Base-by-base conservation (phyloP, 2,329 filamentous ascomycete genomes). In the Drechslerella stenobrocha region DNA sequence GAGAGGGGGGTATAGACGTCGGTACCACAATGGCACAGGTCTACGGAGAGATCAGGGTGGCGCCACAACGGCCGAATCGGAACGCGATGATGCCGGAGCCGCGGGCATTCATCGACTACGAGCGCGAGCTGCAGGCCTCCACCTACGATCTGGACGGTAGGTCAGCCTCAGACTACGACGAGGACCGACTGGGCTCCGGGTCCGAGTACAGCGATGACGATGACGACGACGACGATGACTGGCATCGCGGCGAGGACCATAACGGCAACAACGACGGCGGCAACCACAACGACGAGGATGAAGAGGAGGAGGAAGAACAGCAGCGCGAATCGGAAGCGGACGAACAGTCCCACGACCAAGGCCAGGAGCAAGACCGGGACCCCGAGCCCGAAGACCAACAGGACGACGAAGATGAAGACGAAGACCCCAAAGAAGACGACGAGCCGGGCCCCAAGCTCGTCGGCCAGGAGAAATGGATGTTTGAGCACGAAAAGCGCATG, bases 381-480 rank as follows among this genome's bases (percentile, higher is more conserved):
- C 5, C 28, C 28, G 5, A 30, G 28, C 28, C 28, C 28, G 28
- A 30, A 30, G 28, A 30, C 5, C 5, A 30, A 30, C 18, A 46
- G 34, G 18, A 46, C 52, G 8, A 42, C 46, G 22, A 52, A 32
- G 32, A 42, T 28, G 42, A 50, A 45, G 45, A 50, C 6, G 61
- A 66, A 11, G 53, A 55, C 6, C 48, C 53, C 15, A 45, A 57
- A 8, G 60, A 65, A 28, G 61, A 66, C 6, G 53, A 66, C 24
- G 52, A 48, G 5, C 11, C 28, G 5, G 11, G 5, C 28, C 57
- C 58, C 30, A 52, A 34, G 22, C 47, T 66, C 24, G 18, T 66
- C 20, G 61, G 53, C 24, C 61, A 66, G 40, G 61, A 66, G 18
- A 66, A 66, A 50, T 66, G 61, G 61, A 59, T 58, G 34, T 66